A percentile compares a stretch with the other conserved stretches of the same genome.
Evolutionary conservation across 148 eudicot species (phyloP).

Genomic region (Salicornia ramosissima): DNA sequence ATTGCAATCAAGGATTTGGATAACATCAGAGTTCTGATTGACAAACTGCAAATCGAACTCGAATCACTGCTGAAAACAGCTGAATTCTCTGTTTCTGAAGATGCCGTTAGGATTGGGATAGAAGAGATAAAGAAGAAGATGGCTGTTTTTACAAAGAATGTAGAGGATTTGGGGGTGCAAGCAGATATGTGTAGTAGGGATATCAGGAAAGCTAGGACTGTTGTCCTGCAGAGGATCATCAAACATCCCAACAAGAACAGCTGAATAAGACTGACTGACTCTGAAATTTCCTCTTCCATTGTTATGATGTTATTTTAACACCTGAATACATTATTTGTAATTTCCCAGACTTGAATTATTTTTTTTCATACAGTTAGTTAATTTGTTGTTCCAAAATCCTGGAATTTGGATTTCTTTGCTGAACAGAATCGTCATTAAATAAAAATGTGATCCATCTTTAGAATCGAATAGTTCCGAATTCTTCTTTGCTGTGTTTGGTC

Average conservation of each 20-base stretch:
- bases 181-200: slow-evolving; percentile 89
- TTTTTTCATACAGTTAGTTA: background rate
- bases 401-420: slow-evolving; percentile 5
- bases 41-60: slow-evolving; percentile 66
- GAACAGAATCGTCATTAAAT: slow-evolving; percentile 17
- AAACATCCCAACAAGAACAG: slow-evolving; percentile 46
- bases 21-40: slow-evolving; percentile 63
- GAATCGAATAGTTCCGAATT: background rate
- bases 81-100: slow-evolving; percentile 56
- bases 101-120: slow-evolving; percentile 64
- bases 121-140: slow-evolving; percentile 73
- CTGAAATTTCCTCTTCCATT: background rate
- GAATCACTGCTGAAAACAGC: slow-evolving; percentile 48
- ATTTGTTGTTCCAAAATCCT: slow-evolving; percentile 6
- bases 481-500: background rate
- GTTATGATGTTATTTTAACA: slow-evolving; percentile 7
- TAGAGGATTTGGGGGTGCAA: slow-evolving; percentile 78
- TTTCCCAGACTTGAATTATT: slow-evolving; percentile 2
- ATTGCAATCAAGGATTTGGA: slow-evolving; percentile 90
- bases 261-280: slow-evolving; percentile 19
- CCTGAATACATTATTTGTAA: slow-evolving; percentile 7
- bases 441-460: background rate
- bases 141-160: slow-evolving; percentile 69
- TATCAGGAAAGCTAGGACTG: slow-evolving; percentile 89
- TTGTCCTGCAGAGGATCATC: slow-evolving; percentile 88